Conservation (phyloP, 257 asterid genomes). For the Primulina tabacum region DNA sequence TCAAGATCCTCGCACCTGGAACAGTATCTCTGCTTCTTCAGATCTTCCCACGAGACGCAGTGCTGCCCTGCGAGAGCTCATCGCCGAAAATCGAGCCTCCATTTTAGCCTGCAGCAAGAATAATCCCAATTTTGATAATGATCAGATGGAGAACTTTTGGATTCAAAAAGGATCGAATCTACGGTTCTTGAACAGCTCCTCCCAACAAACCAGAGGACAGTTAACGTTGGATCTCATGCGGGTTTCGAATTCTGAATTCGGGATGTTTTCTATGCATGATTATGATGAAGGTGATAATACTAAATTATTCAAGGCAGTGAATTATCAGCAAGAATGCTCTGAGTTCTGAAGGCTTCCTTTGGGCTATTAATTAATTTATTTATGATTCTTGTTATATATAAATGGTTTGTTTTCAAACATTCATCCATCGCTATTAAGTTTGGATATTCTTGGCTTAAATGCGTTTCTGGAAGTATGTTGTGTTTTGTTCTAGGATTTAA, state of each 20-base stretch:
- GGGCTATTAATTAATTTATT: constrained; percentile 22
- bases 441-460: neutral
- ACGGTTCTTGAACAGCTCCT: neutral
- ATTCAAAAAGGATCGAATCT: constrained; percentile 10
- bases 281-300: neutral
- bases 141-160: constrained; percentile 6
- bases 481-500: neutral
- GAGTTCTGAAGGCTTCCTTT: constrained; percentile 40
- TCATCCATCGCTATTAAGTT: neutral
- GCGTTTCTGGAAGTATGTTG: neutral
- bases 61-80: constrained; percentile 59
- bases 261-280: constrained; percentile 29
- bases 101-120: constrained; percentile 33
- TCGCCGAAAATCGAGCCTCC: constrained; percentile 62
- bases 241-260: constrained; percentile 37
- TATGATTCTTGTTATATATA: too few relatives aligned
- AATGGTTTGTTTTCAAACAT: neutral
- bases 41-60: constrained; percentile 51
- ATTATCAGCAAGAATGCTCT: constrained; percentile 29
- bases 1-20: constrained; percentile 23
- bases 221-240: constrained; percentile 58
- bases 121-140: constrained; percentile 4
- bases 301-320: constrained; percentile 20
- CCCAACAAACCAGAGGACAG: constrained; percentile 20
- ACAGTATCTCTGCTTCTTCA: constrained; percentile 12